Conservation (phyloP, 441 rosid genomes). For the Euphorbia schlechtendalii region DNA sequence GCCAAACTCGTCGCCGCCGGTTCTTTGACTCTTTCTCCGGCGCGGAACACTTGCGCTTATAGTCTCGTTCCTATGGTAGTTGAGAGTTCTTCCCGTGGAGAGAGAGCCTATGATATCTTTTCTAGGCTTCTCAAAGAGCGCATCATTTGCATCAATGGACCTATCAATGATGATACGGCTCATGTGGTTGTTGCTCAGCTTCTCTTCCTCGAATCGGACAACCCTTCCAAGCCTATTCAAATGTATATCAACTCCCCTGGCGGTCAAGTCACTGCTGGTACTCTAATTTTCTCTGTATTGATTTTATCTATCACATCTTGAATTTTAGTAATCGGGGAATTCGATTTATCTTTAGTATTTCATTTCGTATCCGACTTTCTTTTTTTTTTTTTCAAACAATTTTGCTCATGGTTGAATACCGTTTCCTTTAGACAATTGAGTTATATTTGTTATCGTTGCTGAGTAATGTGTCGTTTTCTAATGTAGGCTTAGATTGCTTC, state of each 20-base stretch:
- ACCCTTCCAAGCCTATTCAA: slow-evolving; percentile 92
- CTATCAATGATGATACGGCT: slow-evolving; percentile 79
- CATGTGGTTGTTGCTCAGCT: slow-evolving; percentile 98
- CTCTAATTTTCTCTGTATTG: not conserved
- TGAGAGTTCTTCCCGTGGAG: slow-evolving; percentile 94
- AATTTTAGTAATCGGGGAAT: too few relatives aligned
- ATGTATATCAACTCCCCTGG: slow-evolving; percentile 98
- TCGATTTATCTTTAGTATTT: too few relatives aligned
- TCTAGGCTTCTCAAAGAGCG: slow-evolving; percentile 92
- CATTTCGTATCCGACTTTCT: too few relatives aligned
- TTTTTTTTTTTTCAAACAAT: too few relatives aligned
- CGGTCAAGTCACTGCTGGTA: slow-evolving; percentile 96
- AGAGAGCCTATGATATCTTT: slow-evolving; percentile 95
- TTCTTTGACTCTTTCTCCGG: slow-evolving; percentile 16
- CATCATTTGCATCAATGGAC: slow-evolving; percentile 87
- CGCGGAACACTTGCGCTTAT: slow-evolving; percentile 30
- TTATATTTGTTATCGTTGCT: too few relatives aligned
- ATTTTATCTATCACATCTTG: too few relatives aligned
- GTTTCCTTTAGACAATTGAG: too few relatives aligned
- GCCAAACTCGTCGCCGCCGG: slow-evolving; percentile 25
- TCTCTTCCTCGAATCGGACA: slow-evolving; percentile 92
- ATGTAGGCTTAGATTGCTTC: too few relatives aligned
- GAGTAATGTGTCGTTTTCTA: too few relatives aligned
- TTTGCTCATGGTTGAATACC: not conserved
- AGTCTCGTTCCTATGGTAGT: slow-evolving; percentile 89